Base-by-base conservation (phyloP, 2,329 filamentous ascomycete species). In the Neoarthrinium moseri region DNA sequence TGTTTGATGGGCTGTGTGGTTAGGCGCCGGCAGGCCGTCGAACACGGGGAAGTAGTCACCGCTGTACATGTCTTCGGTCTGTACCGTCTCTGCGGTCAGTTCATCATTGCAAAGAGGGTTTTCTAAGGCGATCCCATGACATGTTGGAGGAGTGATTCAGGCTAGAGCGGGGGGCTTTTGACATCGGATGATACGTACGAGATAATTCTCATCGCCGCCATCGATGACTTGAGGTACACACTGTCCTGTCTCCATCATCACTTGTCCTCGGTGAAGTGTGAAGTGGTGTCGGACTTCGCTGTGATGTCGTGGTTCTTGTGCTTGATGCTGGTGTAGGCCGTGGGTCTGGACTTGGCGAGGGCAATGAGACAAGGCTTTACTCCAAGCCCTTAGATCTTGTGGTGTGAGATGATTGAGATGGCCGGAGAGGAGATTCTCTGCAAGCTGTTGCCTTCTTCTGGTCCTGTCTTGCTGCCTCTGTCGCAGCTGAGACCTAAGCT, bases 161-260 rank as follows among this genome's bases (percentile, higher is more conserved):
- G 15, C 40, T 34, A 23, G 4, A 18, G 27, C 2, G 27, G 20
- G 30, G 15, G n/a, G n/a, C 17, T 22, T 5, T 21, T 3, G 10
- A 22, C 6, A 15, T 41, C 15, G 40, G 17, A 33, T n/a, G 11
- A 22, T 12, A 33, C 26, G 32, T 4, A 33, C 15, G 4, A 15
- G 20, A 6, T 17, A 24, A 12, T 10, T 17, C 17, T 17, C 20
- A 2, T 34, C 2, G 12, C 22, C 37, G 18, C 22, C 20, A 18
- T 23, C 37, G 6, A 21, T 23, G 21, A 26, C 13, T 6, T 40
- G 22, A 23, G 37, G 5, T 26, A 26, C 26, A 15, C 22, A 6
- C 23, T 27, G 26, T 11, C 37, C 23, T 20, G 15, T 23, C n/a
- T 40, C 37, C 37, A 40, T 40, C 37, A 11, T 40, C n/a, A 26